Evolutionary conservation across 2,329 filamentous ascomycete species (phyloP).

Genomic region (Coniosporium tulheliwenetii): DNA sequence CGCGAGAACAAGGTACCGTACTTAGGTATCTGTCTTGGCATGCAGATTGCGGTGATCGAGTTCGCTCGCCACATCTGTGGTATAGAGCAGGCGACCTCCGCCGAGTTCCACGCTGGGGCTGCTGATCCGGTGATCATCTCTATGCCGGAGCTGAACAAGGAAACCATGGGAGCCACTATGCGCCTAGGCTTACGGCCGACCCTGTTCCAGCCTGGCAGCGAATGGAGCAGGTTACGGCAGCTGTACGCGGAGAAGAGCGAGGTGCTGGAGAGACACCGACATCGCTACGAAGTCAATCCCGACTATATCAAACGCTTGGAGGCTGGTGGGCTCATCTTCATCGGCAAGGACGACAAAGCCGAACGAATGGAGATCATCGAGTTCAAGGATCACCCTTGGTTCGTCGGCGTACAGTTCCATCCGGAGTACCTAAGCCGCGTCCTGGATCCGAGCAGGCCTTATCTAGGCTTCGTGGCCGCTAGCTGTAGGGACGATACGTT

Average conservation of each 20-base stretch:
- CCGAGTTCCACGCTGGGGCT: slow-evolving; percentile 42
- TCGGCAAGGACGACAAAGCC: slow-evolving; percentile 65
- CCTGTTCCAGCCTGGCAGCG: slow-evolving; percentile 56
- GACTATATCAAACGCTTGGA: slow-evolving; percentile 54
- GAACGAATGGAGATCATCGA: slow-evolving; percentile 75
- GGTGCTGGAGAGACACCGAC: slow-evolving; percentile 61
- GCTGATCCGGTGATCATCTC: slow-evolving; percentile 63
- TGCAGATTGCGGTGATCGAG: slow-evolving; percentile 89
- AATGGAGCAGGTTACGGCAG: slow-evolving; percentile 64
- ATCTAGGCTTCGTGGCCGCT: slow-evolving; percentile 74
- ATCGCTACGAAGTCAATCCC: slow-evolving; percentile 85
- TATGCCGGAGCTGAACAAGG: slow-evolving; percentile 77
- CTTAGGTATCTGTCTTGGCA: slow-evolving; percentile 79
- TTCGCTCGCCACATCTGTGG: slow-evolving; percentile 63
- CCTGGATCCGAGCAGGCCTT: slow-evolving; percentile 56
- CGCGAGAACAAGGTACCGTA: slow-evolving; percentile 68
- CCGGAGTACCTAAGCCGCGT: slow-evolving; percentile 73
- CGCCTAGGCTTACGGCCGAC: slow-evolving; percentile 61
- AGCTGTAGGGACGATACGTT: slow-evolving; percentile 16
- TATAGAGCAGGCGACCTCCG: slow-evolving; percentile 39
- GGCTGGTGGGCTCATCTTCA: slow-evolving; percentile 53
- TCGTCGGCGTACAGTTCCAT: slow-evolving; percentile 76
- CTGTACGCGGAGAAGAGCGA: slow-evolving; percentile 46
- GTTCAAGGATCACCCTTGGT: slow-evolving; percentile 70
- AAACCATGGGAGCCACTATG: slow-evolving; percentile 77